Percentiles rank a stretch among this genome's conserved stretches.
Evolutionary conservation across 495 filamentous ascomycete genomes (phyloP).

Genomic region (Neurospora sp.): DNA sequence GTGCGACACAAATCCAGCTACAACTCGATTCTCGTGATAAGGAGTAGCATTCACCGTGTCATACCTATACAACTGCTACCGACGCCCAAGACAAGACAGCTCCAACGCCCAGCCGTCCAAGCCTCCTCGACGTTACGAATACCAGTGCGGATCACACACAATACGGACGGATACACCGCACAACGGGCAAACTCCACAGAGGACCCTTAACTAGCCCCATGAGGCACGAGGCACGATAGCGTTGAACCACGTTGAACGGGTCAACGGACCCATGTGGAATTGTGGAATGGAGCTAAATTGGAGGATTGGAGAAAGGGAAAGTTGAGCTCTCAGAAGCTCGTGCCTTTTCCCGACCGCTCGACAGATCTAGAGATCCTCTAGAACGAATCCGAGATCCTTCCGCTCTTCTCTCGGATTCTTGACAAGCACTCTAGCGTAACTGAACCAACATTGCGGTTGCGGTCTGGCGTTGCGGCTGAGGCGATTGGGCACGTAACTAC

Average conservation of each 20-base stretch:
- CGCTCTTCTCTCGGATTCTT: background rate
- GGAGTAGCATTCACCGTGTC: background rate
- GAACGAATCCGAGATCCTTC: background rate
- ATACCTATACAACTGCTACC: background rate
- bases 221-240: background rate
- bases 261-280: background rate
- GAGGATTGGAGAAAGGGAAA: background rate
- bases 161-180: background rate
- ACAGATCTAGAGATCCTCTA: background rate
- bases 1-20: background rate
- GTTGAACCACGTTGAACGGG: background rate
- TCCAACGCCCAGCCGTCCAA: background rate
- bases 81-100: background rate
- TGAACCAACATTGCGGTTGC: background rate
- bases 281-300: background rate
- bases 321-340: background rate
- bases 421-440: background rate
- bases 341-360: background rate
- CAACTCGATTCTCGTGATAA: background rate
- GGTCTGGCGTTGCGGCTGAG: background rate
- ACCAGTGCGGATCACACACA: background rate
- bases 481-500: background rate
- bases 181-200: background rate
- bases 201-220: background rate
- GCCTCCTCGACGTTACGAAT: background rate